Base-by-base conservation (phyloP, 768 basidiomycete species). In the Gymnopilus junonius region DNA sequence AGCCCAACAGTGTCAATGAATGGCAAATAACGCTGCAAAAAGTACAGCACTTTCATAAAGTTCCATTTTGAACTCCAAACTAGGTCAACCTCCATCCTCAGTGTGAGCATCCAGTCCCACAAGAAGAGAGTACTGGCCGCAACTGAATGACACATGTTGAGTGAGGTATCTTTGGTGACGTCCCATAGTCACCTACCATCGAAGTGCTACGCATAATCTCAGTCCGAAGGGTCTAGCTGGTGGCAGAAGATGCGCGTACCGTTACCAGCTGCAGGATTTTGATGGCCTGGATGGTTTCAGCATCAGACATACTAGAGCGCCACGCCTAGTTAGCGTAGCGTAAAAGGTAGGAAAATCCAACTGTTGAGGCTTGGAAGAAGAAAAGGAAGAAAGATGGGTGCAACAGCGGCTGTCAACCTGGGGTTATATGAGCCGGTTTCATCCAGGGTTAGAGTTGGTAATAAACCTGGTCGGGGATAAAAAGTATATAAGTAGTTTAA, bases 61-160 rank as follows among this genome's bases (percentile, higher is more conserved):
- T 45, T 68, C 67, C 69, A 70, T 8, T 62, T 64, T 3, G 64
- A 62, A 31, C 17, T 50, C 71, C 71, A 72, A 1, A 72, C 61
- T 21, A 66, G 42, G 4, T 63, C 59, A 4, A 70, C 46, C 59
- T 72, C 71, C 66, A 65, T 57, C 14, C 58, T 61, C n/a, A 72
- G 31, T 7, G 67, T 72, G 5, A 70, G 53, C 17, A 69, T 25
- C 40, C 63, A 69, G 65, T 72, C 71, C 46, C 65, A 70, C 2
- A 70, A n/a, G 23, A 70, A 62, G 42, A 68, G 46, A n/a, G 62
- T 50, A 11, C 57, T 45, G 15, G 62, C 67, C 1, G 59, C 65
- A 40, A 65, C 67, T 68, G 17, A 2, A 20, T 6, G 8, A 4
- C 32, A 34, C 8, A 10, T 34, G 15, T 8, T 46, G 32, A 34